A percentile compares a stretch with the other conserved stretches of the same genome.
These are phyloP conservation scores for Chaetomiaceae sp. DNA, from an alignment of 2,329 filamentous ascomycete species.

Conservation along the genomic window DNA sequence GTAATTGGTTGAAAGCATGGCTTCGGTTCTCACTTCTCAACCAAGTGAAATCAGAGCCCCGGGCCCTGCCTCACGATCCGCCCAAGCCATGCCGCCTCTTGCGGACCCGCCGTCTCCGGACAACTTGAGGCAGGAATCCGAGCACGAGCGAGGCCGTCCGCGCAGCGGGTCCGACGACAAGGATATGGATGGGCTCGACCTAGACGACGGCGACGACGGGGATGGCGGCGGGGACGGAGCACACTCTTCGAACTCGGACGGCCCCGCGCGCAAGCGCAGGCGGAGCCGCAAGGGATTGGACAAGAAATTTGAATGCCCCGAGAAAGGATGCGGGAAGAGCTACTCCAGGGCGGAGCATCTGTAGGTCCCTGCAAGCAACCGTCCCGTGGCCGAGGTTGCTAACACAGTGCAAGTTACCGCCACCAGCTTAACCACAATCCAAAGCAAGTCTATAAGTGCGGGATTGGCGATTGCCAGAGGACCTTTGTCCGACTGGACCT, in stretches of 20 bases:
- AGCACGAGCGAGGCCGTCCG: conserved; percentile 38
- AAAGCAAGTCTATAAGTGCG: conserved; percentile 91
- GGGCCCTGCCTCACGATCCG: conserved; percentile 38
- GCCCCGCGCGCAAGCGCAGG: conserved; percentile 56
- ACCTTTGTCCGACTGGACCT: conserved; percentile 92
- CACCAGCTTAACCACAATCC: conserved; percentile 95
- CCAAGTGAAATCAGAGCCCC: conserved; percentile 37
- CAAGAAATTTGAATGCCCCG: conserved; percentile 78
- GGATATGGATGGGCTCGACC: conserved; percentile 37
- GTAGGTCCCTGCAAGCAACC: conserved; percentile 45
- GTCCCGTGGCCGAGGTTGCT: conserved; percentile 19
- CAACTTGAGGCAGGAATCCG: conserved; percentile 39
- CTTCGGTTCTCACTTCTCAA: conserved; percentile 40
- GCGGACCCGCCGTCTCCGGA: conserved; percentile 41
- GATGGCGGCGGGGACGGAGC: conserved; percentile 40
- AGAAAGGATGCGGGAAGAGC: conserved; percentile 86
- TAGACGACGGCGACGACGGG: conserved; percentile 37
- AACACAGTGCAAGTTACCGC: conserved; percentile 55
- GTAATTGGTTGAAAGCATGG: conserved; percentile 36
- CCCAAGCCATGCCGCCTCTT: conserved; percentile 39
- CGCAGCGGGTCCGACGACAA: conserved; percentile 42
- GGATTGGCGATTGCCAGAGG: conserved; percentile 84
- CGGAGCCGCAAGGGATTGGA: conserved; percentile 73
- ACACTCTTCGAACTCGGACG: conserved; percentile 51
- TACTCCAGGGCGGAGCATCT: conserved; percentile 96